Conservation (phyloP, 805 yeast species). For the Starmera amethionina region DNA sequence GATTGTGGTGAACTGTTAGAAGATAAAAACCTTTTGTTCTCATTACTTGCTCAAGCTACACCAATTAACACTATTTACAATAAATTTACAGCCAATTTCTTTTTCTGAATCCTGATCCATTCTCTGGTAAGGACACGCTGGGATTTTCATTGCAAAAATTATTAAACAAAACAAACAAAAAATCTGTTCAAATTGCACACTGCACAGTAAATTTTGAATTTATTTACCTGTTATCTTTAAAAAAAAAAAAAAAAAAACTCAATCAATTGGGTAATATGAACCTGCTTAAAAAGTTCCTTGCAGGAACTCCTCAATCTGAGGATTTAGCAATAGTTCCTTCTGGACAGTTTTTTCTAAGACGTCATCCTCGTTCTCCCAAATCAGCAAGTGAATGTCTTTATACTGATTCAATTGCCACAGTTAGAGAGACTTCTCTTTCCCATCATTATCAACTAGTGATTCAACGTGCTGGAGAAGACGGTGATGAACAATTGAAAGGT, state of each 20-base stretch:
- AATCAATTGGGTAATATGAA: slow-evolving; percentile 38
- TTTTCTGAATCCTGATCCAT: too few relatives aligned
- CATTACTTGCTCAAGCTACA: too few relatives aligned
- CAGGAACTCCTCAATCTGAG: slow-evolving; percentile 41
- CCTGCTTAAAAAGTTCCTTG: slow-evolving; percentile 53
- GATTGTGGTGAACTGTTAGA: too few relatives aligned
- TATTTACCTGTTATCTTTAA: background rate
- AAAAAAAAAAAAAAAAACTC: too few relatives aligned
- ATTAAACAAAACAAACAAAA: too few relatives aligned
- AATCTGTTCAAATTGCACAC: background rate
- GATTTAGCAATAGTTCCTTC: slow-evolving; percentile 62
- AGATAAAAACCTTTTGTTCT: too few relatives aligned
- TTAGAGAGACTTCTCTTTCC: slow-evolving; percentile 58
- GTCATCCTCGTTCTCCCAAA: slow-evolving; percentile 76
- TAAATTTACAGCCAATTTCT: too few relatives aligned
- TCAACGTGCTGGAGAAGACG: slow-evolving; percentile 59
- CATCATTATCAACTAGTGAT: slow-evolving; percentile 64
- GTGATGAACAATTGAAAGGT: slow-evolving; percentile 40
- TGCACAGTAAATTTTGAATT: background rate
- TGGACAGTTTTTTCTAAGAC: slow-evolving; percentile 66
- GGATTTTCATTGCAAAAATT: too few relatives aligned
- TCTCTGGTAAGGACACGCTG: too few relatives aligned
- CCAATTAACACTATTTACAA: too few relatives aligned
- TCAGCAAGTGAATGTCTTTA: slow-evolving; percentile 78
- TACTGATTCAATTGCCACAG: slow-evolving; percentile 67